Base-by-base conservation (phyloP, 441 rosid genomes). In the Capsella rubella region DNA sequence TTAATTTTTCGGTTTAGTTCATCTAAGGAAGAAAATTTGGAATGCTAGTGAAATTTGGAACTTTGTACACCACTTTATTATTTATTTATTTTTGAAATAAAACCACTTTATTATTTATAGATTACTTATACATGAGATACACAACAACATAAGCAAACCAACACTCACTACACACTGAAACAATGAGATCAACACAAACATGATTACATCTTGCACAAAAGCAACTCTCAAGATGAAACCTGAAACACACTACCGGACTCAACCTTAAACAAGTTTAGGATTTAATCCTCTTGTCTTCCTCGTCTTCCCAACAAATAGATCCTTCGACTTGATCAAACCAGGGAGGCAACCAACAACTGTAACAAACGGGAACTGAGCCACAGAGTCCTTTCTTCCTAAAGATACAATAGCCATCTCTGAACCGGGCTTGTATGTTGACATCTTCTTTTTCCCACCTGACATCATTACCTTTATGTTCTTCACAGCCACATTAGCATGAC, bases 301-400 rank as follows among this genome's bases (percentile, higher is more conserved):
- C 4, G 95, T 89, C 79, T 78, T 90, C 46, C 94, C 90, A 15
- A 95, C 91, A 66, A 90, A 92, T 67, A 95, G 63, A 83, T 95
- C 96, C 11, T 78, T 73, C 0, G 97, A 95, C 78, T 95, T 95
- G 80, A 95, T 80, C 66, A 83, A 56, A 51, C 99, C 99, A 15
- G 97, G 97, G 49, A 94, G 32, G 61, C 84, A 69, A 25, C 99
- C 99, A 2, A 71, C 77, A 16, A 85, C 68, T 13, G 97, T 90
- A 21, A 78, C 67, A 70, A 78, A 88, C 8, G 97, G 97, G 73
- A 94, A 89, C 80, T 94, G 97, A 8, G 97, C 97, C 27, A 94
- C 88, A 0, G 85, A 94, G 1, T 87, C 89, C 69, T 73, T 86
- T 76, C 99, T 90, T 25, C 97, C 99, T 1, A 92, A 86, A 1